phyloP scores from a whole-genome alignment of 805 yeast genomes.

The Alloascoidea hylecoeti region DNA sequence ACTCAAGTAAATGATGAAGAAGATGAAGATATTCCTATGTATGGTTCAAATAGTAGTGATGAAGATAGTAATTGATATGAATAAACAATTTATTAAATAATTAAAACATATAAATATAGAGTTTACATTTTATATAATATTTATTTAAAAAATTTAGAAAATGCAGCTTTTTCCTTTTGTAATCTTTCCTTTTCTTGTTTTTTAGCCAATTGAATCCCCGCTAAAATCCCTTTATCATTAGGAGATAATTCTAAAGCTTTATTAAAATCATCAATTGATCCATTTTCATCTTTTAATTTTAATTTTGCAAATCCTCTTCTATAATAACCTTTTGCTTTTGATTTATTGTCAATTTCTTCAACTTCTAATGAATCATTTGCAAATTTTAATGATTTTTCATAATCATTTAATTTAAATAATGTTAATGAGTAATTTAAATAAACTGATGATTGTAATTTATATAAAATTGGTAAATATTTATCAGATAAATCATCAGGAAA shows the following conservation, averaged over 20 bases:
- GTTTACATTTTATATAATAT: neutral
- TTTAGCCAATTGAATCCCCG: slow-evolving; percentile 13
- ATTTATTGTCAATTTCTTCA: slow-evolving; percentile 42
- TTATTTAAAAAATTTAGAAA: slow-evolving; percentile 21
- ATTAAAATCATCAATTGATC: slow-evolving; percentile 51
- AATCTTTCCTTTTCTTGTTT: slow-evolving; percentile 8
- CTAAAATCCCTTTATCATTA: slow-evolving; percentile 17
- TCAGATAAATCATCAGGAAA: slow-evolving; percentile 55
- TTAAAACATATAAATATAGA: too few species aligned
- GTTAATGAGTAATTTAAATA: slow-evolving; percentile 64
- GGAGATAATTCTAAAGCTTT: slow-evolving; percentile 55
- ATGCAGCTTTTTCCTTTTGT: slow-evolving; percentile 20
- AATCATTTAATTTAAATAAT: slow-evolving; percentile 47
- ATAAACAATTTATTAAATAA: too few species aligned
- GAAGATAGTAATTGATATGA: too few species aligned
- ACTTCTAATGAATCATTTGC: slow-evolving; percentile 55
- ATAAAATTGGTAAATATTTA: slow-evolving; percentile 33
- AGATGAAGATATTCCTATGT: too few species aligned
- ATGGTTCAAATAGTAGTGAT: too few species aligned
- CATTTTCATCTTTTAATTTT: slow-evolving; percentile 50
- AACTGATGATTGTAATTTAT: slow-evolving; percentile 46
- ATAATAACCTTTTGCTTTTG: slow-evolving; percentile 74
- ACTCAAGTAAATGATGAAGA: too few species aligned
- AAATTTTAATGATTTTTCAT: slow-evolving; percentile 38
- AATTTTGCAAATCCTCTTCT: slow-evolving; percentile 72